Evolutionary conservation across 768 basidiomycete genomes (phyloP), one percentile per base, ranked within the genome.

Genomic region (Pleurotus djamor): DNA sequence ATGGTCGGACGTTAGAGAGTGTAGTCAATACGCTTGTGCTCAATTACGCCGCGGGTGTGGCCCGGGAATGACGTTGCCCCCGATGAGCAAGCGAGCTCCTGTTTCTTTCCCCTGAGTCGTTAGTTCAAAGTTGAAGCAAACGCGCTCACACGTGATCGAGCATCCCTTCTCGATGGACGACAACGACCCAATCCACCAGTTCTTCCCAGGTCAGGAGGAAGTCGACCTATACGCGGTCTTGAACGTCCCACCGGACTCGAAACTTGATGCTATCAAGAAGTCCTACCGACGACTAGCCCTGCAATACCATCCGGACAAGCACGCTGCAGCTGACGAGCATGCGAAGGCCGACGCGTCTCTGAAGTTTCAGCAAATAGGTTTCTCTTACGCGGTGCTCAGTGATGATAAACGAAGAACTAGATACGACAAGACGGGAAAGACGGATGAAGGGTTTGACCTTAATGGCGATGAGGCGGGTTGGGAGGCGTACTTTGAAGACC

Each of bases 281-380:
- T 82, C 94, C 0, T 98, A 98, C 75, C 85, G 94, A 41, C 86
- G 84, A 62, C 83, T 87, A 35, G 96, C 95, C 4, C 85, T 98
- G 33, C 65, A 81, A 49, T 83, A 84, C 70, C 96, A 98, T 65
- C 96, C 96, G 5, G 96, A 99, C 77, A 98, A 97, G 68, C 91
- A 94, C 65, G 74, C 85, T 45, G 72, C 77, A 5, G 78, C 86
- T 32, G 75, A 72, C 50, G 86, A 87, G 17, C 77, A 75, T 34
- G 83, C 83, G 28, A 88, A 86, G 70, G 81, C 84, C 36, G 81
- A 84, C 63, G 87, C 90, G 66, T 85, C 83, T n/a, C 78, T 73
- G 63, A 89, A 89, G 71, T 96, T 98, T 69, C 93, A 94, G 65
- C 93, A 95, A 67, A 83, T 98, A 64, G 94, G 96, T 0, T 98